A percentile compares a stretch with the other conserved stretches of the same genome.
phyloP scores from a whole-genome alignment of 441 rosid genomes.

The Populus hybrid region DNA sequence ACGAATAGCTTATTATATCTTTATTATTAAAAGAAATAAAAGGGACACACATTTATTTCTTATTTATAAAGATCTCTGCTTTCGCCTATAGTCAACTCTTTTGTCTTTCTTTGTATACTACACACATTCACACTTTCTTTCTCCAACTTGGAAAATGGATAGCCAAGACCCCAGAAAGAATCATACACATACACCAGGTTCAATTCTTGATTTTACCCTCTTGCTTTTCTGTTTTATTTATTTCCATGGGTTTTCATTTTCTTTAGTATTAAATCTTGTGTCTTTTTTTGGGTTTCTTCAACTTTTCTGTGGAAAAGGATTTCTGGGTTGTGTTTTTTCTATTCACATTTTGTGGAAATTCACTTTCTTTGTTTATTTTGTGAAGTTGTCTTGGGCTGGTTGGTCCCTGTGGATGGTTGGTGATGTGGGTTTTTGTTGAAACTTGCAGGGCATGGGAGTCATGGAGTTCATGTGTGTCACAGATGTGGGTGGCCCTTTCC shows the following conservation, averaged over 20 bases:
- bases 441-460: constrained; percentile 47
- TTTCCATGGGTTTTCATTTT: background rate
- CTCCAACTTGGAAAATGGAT: constrained; percentile 22
- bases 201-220: background rate
- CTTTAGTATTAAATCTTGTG: background rate
- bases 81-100: background rate
- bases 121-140: background rate
- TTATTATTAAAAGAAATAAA: too few relatives aligned
- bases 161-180: constrained; percentile 28
- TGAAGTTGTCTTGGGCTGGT: too few relatives aligned
- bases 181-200: constrained; percentile 24
- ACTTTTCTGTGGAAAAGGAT: background rate
- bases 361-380: too few relatives aligned
- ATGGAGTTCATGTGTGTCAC: constrained; percentile 50
- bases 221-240: background rate
- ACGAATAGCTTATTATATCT: too few relatives aligned
- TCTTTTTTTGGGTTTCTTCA: background rate
- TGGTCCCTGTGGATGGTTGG: background rate
- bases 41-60: too few relatives aligned
- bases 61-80: too few relatives aligned
- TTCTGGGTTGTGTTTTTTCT: too few relatives aligned
- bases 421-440: background rate
- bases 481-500: constrained; percentile 92
- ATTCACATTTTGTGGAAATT: too few relatives aligned
- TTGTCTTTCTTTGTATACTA: background rate